These are phyloP conservation scores for Venturia aucupariae DNA, from an alignment of 2,329 filamentous ascomycete species.

Conservation along the genomic window DNA sequence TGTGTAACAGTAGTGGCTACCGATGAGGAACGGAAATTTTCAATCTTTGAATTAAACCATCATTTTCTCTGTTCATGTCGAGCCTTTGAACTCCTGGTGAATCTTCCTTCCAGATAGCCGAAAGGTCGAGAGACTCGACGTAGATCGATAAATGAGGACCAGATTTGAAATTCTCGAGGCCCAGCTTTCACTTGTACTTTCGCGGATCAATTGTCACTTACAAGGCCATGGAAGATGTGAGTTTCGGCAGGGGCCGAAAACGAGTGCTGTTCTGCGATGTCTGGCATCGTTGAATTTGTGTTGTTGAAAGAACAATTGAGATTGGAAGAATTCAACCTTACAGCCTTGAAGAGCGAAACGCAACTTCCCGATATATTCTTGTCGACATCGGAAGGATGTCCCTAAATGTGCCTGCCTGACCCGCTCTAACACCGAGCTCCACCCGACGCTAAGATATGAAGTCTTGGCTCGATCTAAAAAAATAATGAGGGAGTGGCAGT, in stretches of 20 bases:
- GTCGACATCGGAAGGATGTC: not conserved
- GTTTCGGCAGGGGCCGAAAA: constrained; percentile 34
- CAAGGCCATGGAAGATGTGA: constrained; percentile 35
- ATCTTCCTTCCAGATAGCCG: not conserved
- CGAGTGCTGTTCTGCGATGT: constrained; percentile 20
- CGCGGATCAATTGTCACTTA: constrained; percentile 18
- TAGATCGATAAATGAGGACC: not conserved
- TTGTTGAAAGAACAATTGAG: not conserved
- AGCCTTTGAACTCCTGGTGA: not conserved
- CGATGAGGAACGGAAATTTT: not conserved
- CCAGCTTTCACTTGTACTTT: not conserved
- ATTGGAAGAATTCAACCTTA: not conserved
- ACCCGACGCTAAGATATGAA: constrained; percentile 9
- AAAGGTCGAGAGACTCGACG: not conserved
- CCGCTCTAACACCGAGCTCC: not conserved
- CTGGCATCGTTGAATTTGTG: constrained; percentile 21
- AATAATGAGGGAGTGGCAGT: constrained; percentile 10
- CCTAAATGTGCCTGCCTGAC: not conserved
- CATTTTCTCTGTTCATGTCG: not conserved
- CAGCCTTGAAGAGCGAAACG: not conserved
- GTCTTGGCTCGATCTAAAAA: constrained; percentile 6
- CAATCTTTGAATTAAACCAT: not conserved
- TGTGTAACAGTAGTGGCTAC: not conserved
- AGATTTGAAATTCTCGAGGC: not conserved
- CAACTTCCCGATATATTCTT: not conserved